Base-by-base conservation (phyloP, 1,284 basidiomycete species). In the Rhodofomes roseus region DNA sequence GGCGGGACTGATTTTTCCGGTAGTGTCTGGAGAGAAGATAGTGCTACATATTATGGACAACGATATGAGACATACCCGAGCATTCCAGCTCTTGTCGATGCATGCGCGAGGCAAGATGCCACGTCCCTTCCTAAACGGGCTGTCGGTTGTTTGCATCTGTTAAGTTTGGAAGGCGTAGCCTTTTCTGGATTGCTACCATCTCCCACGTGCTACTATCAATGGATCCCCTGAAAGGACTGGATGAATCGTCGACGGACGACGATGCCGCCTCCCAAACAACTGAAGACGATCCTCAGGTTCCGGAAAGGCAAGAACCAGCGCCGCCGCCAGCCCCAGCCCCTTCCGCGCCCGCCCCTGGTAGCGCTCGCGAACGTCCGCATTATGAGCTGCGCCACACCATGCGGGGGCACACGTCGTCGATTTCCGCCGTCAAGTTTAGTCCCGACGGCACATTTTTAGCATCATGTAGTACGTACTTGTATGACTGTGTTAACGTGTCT, bases 371-470 rank as follows among this genome's bases (percentile, higher is more conserved):
- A 67, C 78, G 79, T 64, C 90, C 90, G n/a, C 80, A 86, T 65
- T 92, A 92, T 68, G 77, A 85, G 66, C 79, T 88, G 4, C 77
- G 78, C 58, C 83, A 90, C 71, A 83, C 81, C 0, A 77, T 92
- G 54, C 75, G 78, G 8, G 90, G 91, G 0, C 91, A 93, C 69
- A 87, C 85, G 4, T 83, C 83, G 68, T 90, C 89, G 1, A 87
- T 92, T 61, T 92, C 91, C 41, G 85, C 90, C 14, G 87, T 92
- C 43, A 93, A 93, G 70, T 93, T 93, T 67, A 92, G 91, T 69
- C 90, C 89, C 1, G 90, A 93, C 68, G 91, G 90, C 12, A 85
- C 83, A 12, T 71, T 91, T 12, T 77, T 93, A n/a, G 91, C 91
- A 18, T 92, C 90, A 39, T 89, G 87, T 67, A 84, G 91, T 91